Evolutionary conservation across 371 early-diverging fungal species (phyloP).

Genomic region (Dinochytrium kinnereticum): DNA sequence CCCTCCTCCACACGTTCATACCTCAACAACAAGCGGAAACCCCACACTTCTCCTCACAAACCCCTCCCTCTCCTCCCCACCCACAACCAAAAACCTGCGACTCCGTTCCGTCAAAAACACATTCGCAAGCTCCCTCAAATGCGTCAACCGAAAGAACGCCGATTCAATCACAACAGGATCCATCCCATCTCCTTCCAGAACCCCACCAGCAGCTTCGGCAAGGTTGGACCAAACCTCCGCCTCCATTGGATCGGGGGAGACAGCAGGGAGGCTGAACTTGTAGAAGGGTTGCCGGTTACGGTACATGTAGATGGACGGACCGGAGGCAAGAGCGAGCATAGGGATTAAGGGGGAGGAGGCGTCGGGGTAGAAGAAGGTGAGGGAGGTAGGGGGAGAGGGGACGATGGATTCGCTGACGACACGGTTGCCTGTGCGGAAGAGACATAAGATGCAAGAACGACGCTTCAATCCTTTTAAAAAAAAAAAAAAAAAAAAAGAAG

Average conservation of each 20-base stretch:
- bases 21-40: neutral
- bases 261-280: slow-evolving; percentile 20
- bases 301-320: slow-evolving; percentile 25
- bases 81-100: neutral
- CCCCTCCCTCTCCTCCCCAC: neutral
- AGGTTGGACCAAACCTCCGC: slow-evolving; percentile 22
- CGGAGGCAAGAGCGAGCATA: slow-evolving; percentile 20
- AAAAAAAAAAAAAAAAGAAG: neutral
- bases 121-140: slow-evolving; percentile 14
- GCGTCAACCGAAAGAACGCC: slow-evolving; percentile 5
- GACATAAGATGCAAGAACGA: too few species aligned
- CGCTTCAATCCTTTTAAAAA: neutral
- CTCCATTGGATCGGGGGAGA: slow-evolving; percentile 20
- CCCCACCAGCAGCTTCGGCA: slow-evolving; percentile 3
- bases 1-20: neutral
- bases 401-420: slow-evolving; percentile 18
- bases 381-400: slow-evolving; percentile 22
- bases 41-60: neutral
- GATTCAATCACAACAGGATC: slow-evolving; percentile 7
- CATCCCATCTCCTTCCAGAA: neutral
- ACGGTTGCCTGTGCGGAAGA: slow-evolving; percentile 18
- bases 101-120: slow-evolving; percentile 1
- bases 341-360: slow-evolving; percentile 18
- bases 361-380: slow-evolving; percentile 31
- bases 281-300: slow-evolving; percentile 22